Percentiles rank a stretch among this genome's conserved stretches.
Conservation (phyloP, 192 early-diverging fungal genomes). For the Tieghemiomyces parasiticus region DNA sequence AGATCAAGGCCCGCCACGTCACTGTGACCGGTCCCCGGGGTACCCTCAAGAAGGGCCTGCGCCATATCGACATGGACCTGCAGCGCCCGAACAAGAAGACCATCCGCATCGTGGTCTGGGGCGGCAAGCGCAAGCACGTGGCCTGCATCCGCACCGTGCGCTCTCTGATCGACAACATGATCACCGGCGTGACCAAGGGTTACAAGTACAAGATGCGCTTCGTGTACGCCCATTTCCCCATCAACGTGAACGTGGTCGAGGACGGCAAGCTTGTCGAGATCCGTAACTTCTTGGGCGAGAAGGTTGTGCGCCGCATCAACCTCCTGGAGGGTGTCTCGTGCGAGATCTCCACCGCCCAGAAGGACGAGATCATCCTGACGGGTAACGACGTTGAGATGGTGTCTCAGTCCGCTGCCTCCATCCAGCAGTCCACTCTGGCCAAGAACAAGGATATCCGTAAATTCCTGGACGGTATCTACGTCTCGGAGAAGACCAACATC, state of each 20-base stretch:
- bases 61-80: slow-evolving; percentile 90
- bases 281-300: slow-evolving; percentile 98
- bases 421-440: slow-evolving; percentile 86
- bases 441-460: slow-evolving; percentile 99
- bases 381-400: slow-evolving; percentile 93
- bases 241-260: slow-evolving; percentile 80
- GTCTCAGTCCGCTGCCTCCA: slow-evolving; percentile 89
- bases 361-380: slow-evolving; percentile 88
- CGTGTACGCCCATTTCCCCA: slow-evolving; percentile 99
- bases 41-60: slow-evolving; percentile 70
- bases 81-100: slow-evolving; percentile 46
- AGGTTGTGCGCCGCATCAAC: slow-evolving; percentile 68
- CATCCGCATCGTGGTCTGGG: slow-evolving; percentile 82
- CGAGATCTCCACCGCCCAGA: slow-evolving; percentile 59
- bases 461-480: slow-evolving; percentile 97
- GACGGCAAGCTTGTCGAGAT: slow-evolving; percentile 73
- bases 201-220: slow-evolving; percentile 99
- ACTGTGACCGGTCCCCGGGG: slow-evolving; percentile 88
- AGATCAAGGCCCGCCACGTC: slow-evolving; percentile 79
- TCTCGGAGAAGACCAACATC: slow-evolving; percentile 65
- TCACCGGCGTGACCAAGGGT: slow-evolving; percentile 95
- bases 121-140: slow-evolving; percentile 93
- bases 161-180: slow-evolving; percentile 94
- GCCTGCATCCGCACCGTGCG: slow-evolving; percentile 96
- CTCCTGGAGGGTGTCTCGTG: slow-evolving; percentile 78